Base-by-base conservation (phyloP, 148 eudicot genomes). In the Heliosperma pusillum region DNA sequence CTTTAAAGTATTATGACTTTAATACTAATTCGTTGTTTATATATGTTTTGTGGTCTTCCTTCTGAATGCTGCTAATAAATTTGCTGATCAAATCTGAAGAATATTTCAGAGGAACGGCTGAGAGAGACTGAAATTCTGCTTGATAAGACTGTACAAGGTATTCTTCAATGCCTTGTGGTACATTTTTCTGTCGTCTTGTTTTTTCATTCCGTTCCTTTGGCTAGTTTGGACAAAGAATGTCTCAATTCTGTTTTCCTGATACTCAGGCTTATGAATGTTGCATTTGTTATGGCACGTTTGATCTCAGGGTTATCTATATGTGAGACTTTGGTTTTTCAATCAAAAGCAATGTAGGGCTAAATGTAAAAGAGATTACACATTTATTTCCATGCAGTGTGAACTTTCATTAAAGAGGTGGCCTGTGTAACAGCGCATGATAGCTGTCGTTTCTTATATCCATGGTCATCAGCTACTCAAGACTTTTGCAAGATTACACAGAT, bases 121-220 rank as follows among this genome's bases (percentile, higher is more conserved):
- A 80, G 42, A 66, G 84, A 81, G 76, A 81, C 84, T 58, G 90
- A 88, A 81, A 78, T 71, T 61, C 85, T 94, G 77, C 84, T 88
- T 73, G 96, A 90, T 79, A 86, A 86, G 69, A 91, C 92, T 45
- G 85, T 94, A 56, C 96, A 91, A 90, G 97, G 98, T 94, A 86
- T 36, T 62, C 26, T 57, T 33, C 60, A 12, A 8, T 24, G 47
- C 45, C 69, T 25, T 60, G 27, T 17, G 33, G 29, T 27, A 47
- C 20, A 30, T 42, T 20, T 57, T 44, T 40, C 16, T 70, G 59
- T 42, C 15, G 60, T 64, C 55, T 26, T 26, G 57, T 24, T 29
- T 64, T 40, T 58, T 42, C 45, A 19, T 52, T 42, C 78, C 63
- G n/a, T 69, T 25, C 53, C 11, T n/a, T 78, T 30, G 64, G 74